A percentile compares a stretch with the other conserved stretches of the same genome.
Conservation (phyloP, 805 yeast genomes). For the Teunomyces funiuensis region DNA sequence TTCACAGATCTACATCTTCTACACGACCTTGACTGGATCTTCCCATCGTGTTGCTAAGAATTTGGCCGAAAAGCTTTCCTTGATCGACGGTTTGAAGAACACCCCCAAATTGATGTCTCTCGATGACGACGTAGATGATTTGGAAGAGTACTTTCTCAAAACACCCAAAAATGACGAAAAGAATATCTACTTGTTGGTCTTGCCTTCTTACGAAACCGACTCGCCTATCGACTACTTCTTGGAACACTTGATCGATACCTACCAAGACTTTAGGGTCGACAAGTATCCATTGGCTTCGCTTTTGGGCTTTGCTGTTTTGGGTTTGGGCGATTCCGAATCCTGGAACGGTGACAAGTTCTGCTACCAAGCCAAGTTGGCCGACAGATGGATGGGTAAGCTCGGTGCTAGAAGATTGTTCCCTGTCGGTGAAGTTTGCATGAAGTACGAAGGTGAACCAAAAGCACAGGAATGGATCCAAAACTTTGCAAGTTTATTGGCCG, state of each 20-base stretch:
- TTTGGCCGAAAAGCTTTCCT: slow-evolving; percentile 40
- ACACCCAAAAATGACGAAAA: slow-evolving; percentile 49
- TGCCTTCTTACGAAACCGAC: slow-evolving; percentile 91
- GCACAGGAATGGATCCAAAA: slow-evolving; percentile 67
- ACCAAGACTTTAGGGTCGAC: slow-evolving; percentile 82
- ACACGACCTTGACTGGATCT: slow-evolving; percentile 84
- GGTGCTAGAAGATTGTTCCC: slow-evolving; percentile 90
- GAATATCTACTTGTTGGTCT: slow-evolving; percentile 64
- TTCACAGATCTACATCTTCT: slow-evolving; percentile 67
- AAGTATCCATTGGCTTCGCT: slow-evolving; percentile 70
- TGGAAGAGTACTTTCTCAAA: slow-evolving; percentile 76
- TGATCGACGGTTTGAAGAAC: slow-evolving; percentile 22
- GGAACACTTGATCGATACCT: slow-evolving; percentile 76
- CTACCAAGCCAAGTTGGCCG: slow-evolving; percentile 77
- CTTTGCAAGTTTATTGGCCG: slow-evolving; percentile 60
- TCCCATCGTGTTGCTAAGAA: slow-evolving; percentile 66
- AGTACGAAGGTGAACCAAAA: slow-evolving; percentile 58
- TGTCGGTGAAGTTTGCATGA: slow-evolving; percentile 79
- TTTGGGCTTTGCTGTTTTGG: slow-evolving; percentile 81
- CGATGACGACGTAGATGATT: slow-evolving; percentile 79
- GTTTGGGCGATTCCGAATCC: slow-evolving; percentile 83
- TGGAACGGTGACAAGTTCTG: slow-evolving; percentile 79
- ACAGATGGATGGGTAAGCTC: slow-evolving; percentile 70
- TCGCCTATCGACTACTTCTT: slow-evolving; percentile 87
- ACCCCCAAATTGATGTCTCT: slow-evolving; percentile 61